Percentiles rank a stretch among this genome's conserved stretches.
These are phyloP conservation scores for Metschnikowia baotianmanensis DNA, from an alignment of 805 yeast genomes.

Conservation along the genomic window DNA sequence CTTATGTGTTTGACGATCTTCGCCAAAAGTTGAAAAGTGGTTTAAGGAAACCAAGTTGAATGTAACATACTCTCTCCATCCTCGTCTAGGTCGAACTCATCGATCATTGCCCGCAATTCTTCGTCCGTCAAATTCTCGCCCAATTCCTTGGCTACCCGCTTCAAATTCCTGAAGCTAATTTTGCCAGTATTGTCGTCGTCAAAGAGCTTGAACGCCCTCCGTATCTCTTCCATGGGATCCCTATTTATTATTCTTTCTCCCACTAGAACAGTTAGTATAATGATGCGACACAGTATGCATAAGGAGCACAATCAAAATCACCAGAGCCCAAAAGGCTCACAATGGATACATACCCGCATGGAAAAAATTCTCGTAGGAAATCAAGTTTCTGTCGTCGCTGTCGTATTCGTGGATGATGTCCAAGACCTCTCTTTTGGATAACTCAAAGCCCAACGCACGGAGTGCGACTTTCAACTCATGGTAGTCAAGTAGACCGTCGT, in stretches of 20 bases:
- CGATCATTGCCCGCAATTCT: conserved; percentile 94
- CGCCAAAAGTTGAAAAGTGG: too few species aligned
- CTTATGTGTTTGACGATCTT: too few species aligned
- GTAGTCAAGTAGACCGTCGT: conserved; percentile 85
- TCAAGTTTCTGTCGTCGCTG: conserved; percentile 66
- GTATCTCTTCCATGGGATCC: conserved; percentile 91
- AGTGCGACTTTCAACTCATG: conserved; percentile 94
- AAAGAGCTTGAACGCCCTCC: conserved; percentile 83
- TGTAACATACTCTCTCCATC: conserved; percentile 76
- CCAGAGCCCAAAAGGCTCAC: not conserved
- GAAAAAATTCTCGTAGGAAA: conserved; percentile 79
- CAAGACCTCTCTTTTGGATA: conserved; percentile 70
- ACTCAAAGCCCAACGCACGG: conserved; percentile 88
- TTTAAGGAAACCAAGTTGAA: too few species aligned
- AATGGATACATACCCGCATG: conserved; percentile 52
- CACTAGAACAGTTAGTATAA: conserved; percentile 43
- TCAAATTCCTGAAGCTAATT: conserved; percentile 72
- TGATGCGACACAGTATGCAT: too few species aligned
- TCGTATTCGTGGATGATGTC: conserved; percentile 79
- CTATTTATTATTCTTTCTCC: conserved; percentile 80
- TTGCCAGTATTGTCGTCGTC: conserved; percentile 88
- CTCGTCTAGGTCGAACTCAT: conserved; percentile 92
- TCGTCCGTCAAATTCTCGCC: conserved; percentile 93
- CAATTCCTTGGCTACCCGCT: conserved; percentile 86
- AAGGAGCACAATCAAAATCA: not conserved